These are phyloP conservation scores for Allantophomopsis cytisporea DNA, from an alignment of 2,329 filamentous ascomycete species.

Conservation along the genomic window DNA sequence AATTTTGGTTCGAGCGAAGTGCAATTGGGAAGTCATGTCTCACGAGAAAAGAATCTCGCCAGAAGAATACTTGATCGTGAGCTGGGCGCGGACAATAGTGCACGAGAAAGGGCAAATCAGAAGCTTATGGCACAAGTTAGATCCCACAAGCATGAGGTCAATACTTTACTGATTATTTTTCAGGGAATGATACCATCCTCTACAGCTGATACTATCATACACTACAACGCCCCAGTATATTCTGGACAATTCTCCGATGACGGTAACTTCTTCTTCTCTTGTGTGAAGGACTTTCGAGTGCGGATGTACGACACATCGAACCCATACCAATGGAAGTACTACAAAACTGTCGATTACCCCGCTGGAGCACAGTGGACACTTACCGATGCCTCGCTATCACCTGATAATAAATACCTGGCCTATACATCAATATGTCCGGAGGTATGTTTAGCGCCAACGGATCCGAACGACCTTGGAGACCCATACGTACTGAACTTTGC, in stretches of 20 bases:
- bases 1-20: constrained; percentile 59
- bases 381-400: constrained; percentile 82
- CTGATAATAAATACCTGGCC: constrained; percentile 82
- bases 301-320: constrained; percentile 97
- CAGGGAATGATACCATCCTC: constrained; percentile 67
- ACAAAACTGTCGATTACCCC: constrained; percentile 78
- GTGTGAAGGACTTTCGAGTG: constrained; percentile 84
- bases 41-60: constrained; percentile 44
- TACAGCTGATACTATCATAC: constrained; percentile 72
- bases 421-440: constrained; percentile 80
- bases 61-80: constrained; percentile 70
- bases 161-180: neutral
- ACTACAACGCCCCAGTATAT: constrained; percentile 77
- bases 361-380: constrained; percentile 81
- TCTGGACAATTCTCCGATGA: constrained; percentile 95
- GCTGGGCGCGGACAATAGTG: constrained; percentile 53
- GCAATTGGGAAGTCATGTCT: constrained; percentile 30
- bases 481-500: constrained; percentile 68
- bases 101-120: constrained; percentile 45
- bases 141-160: neutral
- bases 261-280: constrained; percentile 93
- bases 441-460: constrained; percentile 78
- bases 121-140: constrained; percentile 54
- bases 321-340: constrained; percentile 89
- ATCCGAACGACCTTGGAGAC: constrained; percentile 68